phyloP scores from a whole-genome alignment of 805 yeast genomes.

The Sporopachydermia lactativora region DNA sequence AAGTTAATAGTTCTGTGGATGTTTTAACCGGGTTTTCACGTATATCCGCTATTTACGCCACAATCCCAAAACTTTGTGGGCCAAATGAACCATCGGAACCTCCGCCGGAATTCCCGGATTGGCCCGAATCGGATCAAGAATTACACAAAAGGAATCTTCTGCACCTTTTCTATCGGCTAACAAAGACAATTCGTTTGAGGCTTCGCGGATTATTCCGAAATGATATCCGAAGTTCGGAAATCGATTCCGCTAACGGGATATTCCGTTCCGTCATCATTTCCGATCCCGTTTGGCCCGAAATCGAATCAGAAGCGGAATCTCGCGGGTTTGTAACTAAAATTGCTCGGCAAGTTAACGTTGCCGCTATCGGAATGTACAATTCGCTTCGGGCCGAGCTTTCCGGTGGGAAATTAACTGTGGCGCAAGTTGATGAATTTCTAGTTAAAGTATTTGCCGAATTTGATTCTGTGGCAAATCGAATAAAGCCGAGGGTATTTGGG shows the following conservation, averaged over 20 bases:
- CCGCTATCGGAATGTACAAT: background rate
- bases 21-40: background rate
- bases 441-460: background rate
- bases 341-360: background rate
- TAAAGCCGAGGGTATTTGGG: background rate
- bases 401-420: background rate
- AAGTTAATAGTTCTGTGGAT: background rate
- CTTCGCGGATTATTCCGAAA: background rate
- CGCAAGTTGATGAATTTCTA: background rate
- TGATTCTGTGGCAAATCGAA: background rate
- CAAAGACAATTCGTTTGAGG: background rate
- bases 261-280: background rate
- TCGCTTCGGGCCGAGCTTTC: background rate
- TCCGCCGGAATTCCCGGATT: background rate
- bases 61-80: no score
- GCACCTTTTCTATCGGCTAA: background rate
- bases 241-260: background rate
- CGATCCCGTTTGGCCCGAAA: background rate
- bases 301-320: background rate
- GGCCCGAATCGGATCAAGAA: background rate
- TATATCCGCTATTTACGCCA: background rate
- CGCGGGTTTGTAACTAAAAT: background rate
- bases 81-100: no score
- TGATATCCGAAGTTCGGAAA: background rate
- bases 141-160: background rate